Conservation (phyloP, 2,329 filamentous ascomycete genomes). For the Claviceps sp. region DNA sequence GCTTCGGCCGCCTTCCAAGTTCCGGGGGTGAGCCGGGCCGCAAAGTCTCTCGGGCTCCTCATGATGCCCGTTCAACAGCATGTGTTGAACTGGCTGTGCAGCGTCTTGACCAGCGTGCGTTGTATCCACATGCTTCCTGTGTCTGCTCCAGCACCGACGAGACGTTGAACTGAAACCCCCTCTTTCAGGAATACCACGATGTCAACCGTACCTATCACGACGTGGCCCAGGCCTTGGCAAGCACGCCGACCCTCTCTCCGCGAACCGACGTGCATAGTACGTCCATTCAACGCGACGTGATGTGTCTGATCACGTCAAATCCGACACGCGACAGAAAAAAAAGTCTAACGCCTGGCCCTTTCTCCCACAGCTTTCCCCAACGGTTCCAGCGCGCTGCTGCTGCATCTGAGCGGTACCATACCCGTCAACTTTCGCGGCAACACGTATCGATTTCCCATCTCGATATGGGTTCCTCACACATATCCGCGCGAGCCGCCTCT, state of each 20-base stretch:
- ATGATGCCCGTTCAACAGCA: conserved; percentile 69
- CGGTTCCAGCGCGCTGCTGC: conserved; percentile 71
- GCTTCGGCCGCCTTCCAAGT: neutral
- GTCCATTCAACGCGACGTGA: conserved; percentile 15
- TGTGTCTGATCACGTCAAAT: neutral
- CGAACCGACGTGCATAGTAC: conserved; percentile 92
- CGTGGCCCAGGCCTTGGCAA: conserved; percentile 66
- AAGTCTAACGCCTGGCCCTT: conserved; percentile 6
- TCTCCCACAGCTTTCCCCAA: conserved; percentile 64
- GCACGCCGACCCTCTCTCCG: conserved; percentile 67
- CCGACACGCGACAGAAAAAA: neutral
- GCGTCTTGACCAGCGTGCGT: conserved; percentile 64
- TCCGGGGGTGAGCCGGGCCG: neutral
- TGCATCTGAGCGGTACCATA: conserved; percentile 76
- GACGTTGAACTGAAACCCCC: neutral
- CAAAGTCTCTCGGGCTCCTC: conserved; percentile 1
- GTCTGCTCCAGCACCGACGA: neutral
- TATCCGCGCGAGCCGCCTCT: conserved; percentile 81
- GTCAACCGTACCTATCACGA: conserved; percentile 88
- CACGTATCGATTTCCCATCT: conserved; percentile 81
- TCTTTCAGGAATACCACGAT: conserved; percentile 72
- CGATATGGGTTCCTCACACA: conserved; percentile 82
- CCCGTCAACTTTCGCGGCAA: conserved; percentile 84
- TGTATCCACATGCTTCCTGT: neutral
- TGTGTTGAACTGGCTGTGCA: conserved; percentile 90